Evolutionary conservation across 495 filamentous ascomycete species (phyloP).

Genomic region (Oleoguttula mirabilis): DNA sequence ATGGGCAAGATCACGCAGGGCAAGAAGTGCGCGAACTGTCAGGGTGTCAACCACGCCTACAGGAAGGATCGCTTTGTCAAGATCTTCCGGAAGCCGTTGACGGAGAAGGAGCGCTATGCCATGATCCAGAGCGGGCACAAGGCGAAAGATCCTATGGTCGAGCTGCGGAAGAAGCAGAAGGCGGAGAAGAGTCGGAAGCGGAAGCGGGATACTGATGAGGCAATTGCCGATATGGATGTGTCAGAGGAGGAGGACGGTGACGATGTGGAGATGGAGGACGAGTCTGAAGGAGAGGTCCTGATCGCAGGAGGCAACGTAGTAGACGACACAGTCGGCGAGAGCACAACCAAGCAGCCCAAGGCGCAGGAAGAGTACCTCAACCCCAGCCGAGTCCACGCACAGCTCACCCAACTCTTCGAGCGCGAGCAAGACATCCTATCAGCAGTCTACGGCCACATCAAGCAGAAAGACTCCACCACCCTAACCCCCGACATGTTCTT

Average conservation of each 20-base stretch:
- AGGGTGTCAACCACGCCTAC: slow-evolving; percentile 51
- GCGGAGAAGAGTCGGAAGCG: slow-evolving; percentile 15
- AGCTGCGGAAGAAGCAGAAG: slow-evolving; percentile 25
- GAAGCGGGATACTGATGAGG: slow-evolving; percentile 46
- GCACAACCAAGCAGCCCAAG: slow-evolving; percentile 21
- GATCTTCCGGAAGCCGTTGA: slow-evolving; percentile 77
- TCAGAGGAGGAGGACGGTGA: slow-evolving; percentile 35
- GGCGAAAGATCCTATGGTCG: slow-evolving; percentile 47
- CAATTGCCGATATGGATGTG: slow-evolving; percentile 52
- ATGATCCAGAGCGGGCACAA: slow-evolving; percentile 62
- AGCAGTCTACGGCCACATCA: slow-evolving; percentile 64
- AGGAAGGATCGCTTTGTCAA: slow-evolving; percentile 80
- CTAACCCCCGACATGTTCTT: slow-evolving; percentile 86
- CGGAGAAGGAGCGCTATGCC: slow-evolving; percentile 53
- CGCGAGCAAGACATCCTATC: slow-evolving; percentile 70
- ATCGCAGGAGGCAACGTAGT: slow-evolving; percentile 21
- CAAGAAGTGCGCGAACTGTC: slow-evolving; percentile 63
- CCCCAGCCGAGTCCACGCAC: slow-evolving; percentile 61
- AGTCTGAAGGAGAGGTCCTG: slow-evolving; percentile 37
- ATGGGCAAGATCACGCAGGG: slow-evolving; percentile 50
- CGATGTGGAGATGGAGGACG: slow-evolving; percentile 34
- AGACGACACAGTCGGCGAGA: slow-evolving; percentile 23
- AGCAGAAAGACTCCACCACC: slow-evolving; percentile 32
- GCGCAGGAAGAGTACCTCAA: slow-evolving; percentile 52
- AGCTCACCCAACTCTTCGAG: slow-evolving; percentile 68